Base-by-base conservation (phyloP, 2,329 filamentous ascomycete species). In the Sclerotinia minor region DNA sequence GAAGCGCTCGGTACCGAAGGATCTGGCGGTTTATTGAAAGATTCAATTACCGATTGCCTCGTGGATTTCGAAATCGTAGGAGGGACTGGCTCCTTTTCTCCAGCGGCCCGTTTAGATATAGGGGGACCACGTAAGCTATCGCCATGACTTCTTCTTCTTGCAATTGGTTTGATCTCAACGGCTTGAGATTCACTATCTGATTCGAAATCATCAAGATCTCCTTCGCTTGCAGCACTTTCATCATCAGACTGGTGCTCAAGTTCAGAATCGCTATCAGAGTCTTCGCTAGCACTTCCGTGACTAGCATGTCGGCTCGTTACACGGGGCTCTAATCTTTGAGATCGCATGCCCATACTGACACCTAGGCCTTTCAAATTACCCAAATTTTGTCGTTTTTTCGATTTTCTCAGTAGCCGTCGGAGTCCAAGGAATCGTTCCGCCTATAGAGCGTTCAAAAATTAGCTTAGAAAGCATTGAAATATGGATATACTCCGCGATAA, bases 281-380 rank as follows among this genome's bases (percentile, higher is more conserved):
- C 78, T 67, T 83, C 82, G 59, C 80, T 82, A 5, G 80, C 79
- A 58, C 80, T 82, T 17, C 78, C 78, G 49, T 82, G 79, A 67
- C 80, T 81, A 19, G 82, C 78, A 68, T 79, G 76, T 29, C 71
- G 67, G 21, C 69, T 65, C 2, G 74, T 67, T 17, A 77, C 69
- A 57, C 73, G 64, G 2, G 71, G 71, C 3, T 87, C 83, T 2
- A 96, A 79, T 67, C 87, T 87, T 71, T 93, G 90, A 3, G 91
- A 93, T 71, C 89, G 88, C 79, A 94, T 94, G 1, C 89, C 89
- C 70, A 92, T 82, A 71, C 82, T 91, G 29, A 91, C 83, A 3
- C 88, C 88, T 59, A 91, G 78, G 78, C 84, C 83, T 71, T 71
- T 70, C 11, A 78, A 64, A 2, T 73, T 73, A 50, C 73, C 73